Evolutionary conservation across 2,329 filamentous ascomycete genomes (phyloP).

Genomic region (Aspergillus tamarii): DNA sequence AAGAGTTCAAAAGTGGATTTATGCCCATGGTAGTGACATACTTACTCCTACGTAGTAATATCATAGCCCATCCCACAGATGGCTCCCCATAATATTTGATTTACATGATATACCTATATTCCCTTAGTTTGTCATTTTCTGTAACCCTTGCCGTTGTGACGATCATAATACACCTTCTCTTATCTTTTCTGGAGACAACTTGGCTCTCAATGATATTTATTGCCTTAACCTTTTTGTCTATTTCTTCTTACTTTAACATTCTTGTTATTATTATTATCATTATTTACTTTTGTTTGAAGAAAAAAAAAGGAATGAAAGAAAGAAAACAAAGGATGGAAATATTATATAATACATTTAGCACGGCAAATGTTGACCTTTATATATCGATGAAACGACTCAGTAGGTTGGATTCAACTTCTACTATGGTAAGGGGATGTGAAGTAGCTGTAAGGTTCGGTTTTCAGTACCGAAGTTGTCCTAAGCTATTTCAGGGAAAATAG

Average conservation of each 20-base stretch:
- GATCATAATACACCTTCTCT: neutral
- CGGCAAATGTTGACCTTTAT: neutral
- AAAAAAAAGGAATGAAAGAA: neutral
- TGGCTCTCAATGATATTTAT: neutral
- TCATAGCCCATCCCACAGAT: neutral
- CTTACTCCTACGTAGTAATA: neutral
- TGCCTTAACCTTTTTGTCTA: neutral
- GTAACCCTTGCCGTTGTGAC: neutral
- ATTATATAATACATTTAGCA: neutral
- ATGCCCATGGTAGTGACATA: neutral
- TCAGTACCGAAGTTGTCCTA: neutral
- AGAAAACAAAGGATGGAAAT: neutral
- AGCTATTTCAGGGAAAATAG: neutral
- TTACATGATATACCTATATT: neutral
- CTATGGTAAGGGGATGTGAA: no score
- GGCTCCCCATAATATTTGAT: neutral
- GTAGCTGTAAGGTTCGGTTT: no score
- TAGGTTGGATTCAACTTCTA: neutral
- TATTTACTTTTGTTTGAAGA: no score
- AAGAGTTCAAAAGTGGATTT: neutral
- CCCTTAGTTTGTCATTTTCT: neutral
- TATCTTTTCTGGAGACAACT: neutral
- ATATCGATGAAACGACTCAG: neutral
- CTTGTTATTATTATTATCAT: no score
- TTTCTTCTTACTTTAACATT: neutral